Conservation (phyloP, 2,329 filamentous ascomycete genomes). For the Ophiobolus disseminans region DNA sequence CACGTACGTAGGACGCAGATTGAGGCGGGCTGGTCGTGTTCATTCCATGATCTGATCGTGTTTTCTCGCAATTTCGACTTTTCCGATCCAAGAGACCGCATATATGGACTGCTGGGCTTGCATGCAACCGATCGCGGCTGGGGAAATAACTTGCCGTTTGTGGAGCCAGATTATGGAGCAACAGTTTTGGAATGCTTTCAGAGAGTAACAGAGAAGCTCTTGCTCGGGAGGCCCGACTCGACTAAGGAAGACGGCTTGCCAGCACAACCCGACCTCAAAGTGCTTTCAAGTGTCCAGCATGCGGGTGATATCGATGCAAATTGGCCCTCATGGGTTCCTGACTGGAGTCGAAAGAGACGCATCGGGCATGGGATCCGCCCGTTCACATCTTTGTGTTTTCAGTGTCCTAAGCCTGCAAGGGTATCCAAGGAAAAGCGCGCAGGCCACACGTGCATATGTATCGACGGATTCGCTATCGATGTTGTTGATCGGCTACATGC, state of each 20-base stretch:
- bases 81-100: background rate
- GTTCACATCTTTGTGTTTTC: too few species aligned
- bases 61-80: background rate
- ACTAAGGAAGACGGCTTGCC: too few species aligned
- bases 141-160: background rate
- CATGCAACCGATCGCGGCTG: background rate
- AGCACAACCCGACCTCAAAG: background rate
- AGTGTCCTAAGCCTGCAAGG: background rate
- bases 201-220: background rate
- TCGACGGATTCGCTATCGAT: conserved; percentile 1
- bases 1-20: background rate
- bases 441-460: background rate
- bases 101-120: background rate
- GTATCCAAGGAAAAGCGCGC: background rate
- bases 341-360: background rate
- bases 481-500: background rate
- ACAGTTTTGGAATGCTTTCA: background rate
- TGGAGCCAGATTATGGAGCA: background rate
- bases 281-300: background rate
- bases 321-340: background rate
- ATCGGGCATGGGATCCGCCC: background rate
- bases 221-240: too few species aligned
- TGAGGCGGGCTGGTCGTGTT: background rate
- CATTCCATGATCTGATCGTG: background rate
- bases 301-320: background rate